Conservation (phyloP, 441 rosid species). For the Adansonia rubrostipa region DNA sequence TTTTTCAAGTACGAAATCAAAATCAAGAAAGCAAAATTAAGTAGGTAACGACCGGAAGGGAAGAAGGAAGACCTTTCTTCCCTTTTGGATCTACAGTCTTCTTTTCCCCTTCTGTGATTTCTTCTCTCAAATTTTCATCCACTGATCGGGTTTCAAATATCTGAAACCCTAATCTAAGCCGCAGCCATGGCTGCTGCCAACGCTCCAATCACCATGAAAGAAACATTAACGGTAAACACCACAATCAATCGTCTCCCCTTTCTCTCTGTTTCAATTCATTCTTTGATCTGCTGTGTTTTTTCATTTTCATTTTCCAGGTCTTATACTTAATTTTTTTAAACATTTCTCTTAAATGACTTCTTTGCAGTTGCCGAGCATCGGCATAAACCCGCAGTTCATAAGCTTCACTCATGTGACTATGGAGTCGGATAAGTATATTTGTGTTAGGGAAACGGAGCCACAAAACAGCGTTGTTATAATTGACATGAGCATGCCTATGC, state of each 20-base stretch:
- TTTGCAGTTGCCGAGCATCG: slow-evolving; percentile 59
- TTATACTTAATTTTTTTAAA: not conserved
- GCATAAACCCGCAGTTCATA: slow-evolving; percentile 83
- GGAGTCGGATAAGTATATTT: slow-evolving; percentile 62
- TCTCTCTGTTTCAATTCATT: not conserved
- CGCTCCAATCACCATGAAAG: slow-evolving; percentile 67
- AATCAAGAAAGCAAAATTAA: not conserved
- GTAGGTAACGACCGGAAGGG: not conserved
- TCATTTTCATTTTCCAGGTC: not conserved
- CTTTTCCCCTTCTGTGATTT: not conserved
- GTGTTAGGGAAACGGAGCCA: slow-evolving; percentile 83
- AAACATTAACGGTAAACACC: slow-evolving; percentile 51
- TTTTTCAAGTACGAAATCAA: not conserved
- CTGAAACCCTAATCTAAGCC: slow-evolving; percentile 48
- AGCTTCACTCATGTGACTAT: slow-evolving; percentile 85
- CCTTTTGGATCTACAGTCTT: not conserved
- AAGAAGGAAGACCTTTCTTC: not conserved
- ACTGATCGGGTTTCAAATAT: slow-evolving; percentile 26
- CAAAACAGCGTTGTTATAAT: slow-evolving; percentile 92
- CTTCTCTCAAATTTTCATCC: not conserved
- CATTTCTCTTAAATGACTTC: slow-evolving; percentile 17
- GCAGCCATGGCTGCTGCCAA: slow-evolving; percentile 60
- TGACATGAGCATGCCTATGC: slow-evolving; percentile 92
- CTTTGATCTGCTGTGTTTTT: not conserved
- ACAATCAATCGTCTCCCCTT: slow-evolving; percentile 19